Conservation (phyloP, 2,329 filamentous ascomycete species). For the Septoria linicola region DNA sequence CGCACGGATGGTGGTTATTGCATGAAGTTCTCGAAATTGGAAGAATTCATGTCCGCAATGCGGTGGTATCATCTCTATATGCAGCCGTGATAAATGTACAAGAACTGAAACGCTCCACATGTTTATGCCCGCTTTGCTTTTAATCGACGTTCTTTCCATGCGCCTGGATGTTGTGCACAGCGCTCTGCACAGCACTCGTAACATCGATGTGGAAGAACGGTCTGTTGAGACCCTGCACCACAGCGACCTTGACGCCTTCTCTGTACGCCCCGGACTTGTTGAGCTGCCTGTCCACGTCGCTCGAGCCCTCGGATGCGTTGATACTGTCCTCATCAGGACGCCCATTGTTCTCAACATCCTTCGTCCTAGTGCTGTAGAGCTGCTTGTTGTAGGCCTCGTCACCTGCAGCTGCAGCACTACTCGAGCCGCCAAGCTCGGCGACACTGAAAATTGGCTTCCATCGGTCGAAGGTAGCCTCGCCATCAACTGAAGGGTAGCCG, state of each 20-base stretch:
- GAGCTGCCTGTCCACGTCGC: slow-evolving; percentile 46
- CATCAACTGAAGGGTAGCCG: slow-evolving; percentile 67
- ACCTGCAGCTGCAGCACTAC: slow-evolving; percentile 68
- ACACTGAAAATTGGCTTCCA: slow-evolving; percentile 98
- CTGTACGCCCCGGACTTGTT: slow-evolving; percentile 46
- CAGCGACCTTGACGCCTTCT: slow-evolving; percentile 49
- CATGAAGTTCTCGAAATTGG: not conserved
- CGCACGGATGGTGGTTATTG: not conserved
- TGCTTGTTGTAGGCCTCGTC: slow-evolving; percentile 62
- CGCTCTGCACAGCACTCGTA: slow-evolving; percentile 82
- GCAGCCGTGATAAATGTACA: not conserved
- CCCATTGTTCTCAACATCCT: slow-evolving; percentile 35
- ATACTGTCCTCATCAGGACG: slow-evolving; percentile 26
- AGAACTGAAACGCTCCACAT: too few species aligned
- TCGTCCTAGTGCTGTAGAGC: slow-evolving; percentile 34
- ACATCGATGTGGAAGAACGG: slow-evolving; percentile 94
- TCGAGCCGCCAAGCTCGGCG: slow-evolving; percentile 73
- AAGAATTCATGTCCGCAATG: not conserved
- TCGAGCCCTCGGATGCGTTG: slow-evolving; percentile 29
- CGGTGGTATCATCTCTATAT: not conserved
- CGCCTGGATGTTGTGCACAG: slow-evolving; percentile 64
- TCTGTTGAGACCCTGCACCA: slow-evolving; percentile 81
- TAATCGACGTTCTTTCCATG: slow-evolving; percentile 8
- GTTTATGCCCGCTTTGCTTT: not conserved
- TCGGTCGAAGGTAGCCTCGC: slow-evolving; percentile 55